phyloP scores from a whole-genome alignment of 352 stramenopile genomes.

The Globisporangium irregulare region DNA sequence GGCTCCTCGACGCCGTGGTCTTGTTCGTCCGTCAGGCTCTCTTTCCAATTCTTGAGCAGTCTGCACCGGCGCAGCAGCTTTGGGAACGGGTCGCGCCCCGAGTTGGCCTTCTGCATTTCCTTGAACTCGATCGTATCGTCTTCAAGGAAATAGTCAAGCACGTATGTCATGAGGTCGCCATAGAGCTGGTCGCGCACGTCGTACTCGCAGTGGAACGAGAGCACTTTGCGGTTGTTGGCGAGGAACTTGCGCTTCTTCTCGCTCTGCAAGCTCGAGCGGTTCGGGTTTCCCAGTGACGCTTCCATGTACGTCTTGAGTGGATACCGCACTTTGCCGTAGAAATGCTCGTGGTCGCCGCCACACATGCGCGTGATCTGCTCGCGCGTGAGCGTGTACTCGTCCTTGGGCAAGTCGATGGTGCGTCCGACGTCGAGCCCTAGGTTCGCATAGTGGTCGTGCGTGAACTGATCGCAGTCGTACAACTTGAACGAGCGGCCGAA shows the following conservation, averaged over 20 bases:
- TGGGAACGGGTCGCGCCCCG: constrained; percentile 78
- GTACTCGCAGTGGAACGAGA: constrained; percentile 86
- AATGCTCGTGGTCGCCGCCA: constrained; percentile 61
- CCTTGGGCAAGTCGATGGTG: constrained; percentile 65
- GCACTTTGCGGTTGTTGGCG: constrained; percentile 81
- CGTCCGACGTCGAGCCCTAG: constrained; percentile 40
- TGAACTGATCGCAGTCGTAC: constrained; percentile 76
- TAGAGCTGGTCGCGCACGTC: constrained; percentile 80
- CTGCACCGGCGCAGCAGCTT: constrained; percentile 60
- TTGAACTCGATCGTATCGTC: constrained; percentile 90
- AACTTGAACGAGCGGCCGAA: constrained; percentile 78
- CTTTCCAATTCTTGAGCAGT: constrained; percentile 66
- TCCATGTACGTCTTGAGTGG: constrained; percentile 87
- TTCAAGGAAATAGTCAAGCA: constrained; percentile 84
- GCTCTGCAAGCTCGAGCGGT: constrained; percentile 55
- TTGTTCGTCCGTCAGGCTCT: constrained; percentile 66
- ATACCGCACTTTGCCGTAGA: constrained; percentile 76
- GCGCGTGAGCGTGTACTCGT: constrained; percentile 78
- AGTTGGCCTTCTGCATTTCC: constrained; percentile 77
- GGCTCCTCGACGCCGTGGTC: constrained; percentile 76
- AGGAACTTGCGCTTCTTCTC: constrained; percentile 87
- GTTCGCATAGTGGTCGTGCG: constrained; percentile 52
- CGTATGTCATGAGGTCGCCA: constrained; percentile 78
- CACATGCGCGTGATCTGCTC: constrained; percentile 78
- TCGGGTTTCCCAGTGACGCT: constrained; percentile 71